These are phyloP conservation scores for Ophioceras dolichostomum DNA, from an alignment of 2,329 filamentous ascomycete species.

Conservation along the genomic window DNA sequence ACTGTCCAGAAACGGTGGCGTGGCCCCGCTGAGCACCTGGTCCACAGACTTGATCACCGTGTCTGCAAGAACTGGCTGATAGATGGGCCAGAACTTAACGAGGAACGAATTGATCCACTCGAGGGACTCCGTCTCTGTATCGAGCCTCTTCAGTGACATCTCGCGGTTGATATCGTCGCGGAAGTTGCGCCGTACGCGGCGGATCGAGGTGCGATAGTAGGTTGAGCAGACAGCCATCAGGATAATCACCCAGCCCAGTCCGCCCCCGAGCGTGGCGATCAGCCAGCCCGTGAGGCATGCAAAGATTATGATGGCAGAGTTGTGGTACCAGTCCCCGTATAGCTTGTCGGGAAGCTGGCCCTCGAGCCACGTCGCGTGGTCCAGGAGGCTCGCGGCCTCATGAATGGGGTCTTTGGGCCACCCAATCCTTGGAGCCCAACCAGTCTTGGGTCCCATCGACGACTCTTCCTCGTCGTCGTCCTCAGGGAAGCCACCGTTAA, in stretches of 20 bases:
- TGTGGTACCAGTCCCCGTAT: conserved; percentile 98
- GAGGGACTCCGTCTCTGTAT: conserved; percentile 82
- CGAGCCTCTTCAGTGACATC: conserved; percentile 73
- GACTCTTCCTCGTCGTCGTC: conserved; percentile 46
- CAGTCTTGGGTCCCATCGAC: conserved; percentile 47
- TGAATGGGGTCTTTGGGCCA: conserved; percentile 44
- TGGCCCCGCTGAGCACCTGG: conserved; percentile 86
- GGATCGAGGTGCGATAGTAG: conserved; percentile 92
- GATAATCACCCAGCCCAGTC: conserved; percentile 84
- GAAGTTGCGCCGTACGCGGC: conserved; percentile 88
- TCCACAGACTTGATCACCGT: conserved; percentile 91
- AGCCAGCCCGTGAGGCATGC: conserved; percentile 87
- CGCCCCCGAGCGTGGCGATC: conserved; percentile 77
- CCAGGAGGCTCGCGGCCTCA: conserved; percentile 59
- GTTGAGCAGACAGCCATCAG: conserved; percentile 87
- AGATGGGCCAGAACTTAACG: conserved; percentile 99
- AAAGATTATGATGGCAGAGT: conserved; percentile 86
- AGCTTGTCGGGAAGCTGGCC: conserved; percentile 75
- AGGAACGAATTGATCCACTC: conserved; percentile 99
- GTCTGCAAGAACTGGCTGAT: conserved; percentile 83
- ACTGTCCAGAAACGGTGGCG: conserved; percentile 85
- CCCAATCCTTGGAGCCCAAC: conserved; percentile 84
- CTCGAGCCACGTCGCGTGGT: conserved; percentile 84
- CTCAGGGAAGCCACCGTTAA: conserved; percentile 37
- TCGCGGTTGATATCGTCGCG: conserved; percentile 82